Conservation (phyloP, 2,329 filamentous ascomycete genomes). For the Xylaria multiplex region DNA sequence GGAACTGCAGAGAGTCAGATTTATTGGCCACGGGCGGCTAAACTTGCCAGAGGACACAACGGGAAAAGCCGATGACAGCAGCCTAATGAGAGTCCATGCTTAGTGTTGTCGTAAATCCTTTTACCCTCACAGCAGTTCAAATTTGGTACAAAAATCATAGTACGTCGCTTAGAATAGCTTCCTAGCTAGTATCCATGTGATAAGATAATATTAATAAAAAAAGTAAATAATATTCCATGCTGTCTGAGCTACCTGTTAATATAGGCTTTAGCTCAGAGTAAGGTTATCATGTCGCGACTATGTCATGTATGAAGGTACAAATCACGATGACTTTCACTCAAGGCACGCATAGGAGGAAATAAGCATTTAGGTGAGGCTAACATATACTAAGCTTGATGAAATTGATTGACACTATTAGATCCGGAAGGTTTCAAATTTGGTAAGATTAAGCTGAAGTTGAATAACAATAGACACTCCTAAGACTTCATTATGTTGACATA, state of each 20-base stretch:
- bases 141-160: neutral
- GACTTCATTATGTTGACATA: too few species aligned
- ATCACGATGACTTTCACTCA: neutral
- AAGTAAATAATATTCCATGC: neutral
- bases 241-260: neutral
- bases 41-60: neutral
- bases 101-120: constrained; percentile 33
- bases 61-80: neutral
- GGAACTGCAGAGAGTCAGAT: constrained; percentile 30
- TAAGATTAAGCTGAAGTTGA: too few species aligned
- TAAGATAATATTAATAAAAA: too few species aligned
- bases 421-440: too few species aligned
- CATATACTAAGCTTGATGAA: too few species aligned
- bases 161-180: neutral
- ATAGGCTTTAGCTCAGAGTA: constrained; percentile 1
- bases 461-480: too few species aligned
- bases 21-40: neutral
- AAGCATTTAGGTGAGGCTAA: too few species aligned
- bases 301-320: constrained; percentile 10
- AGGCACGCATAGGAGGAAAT: too few species aligned
- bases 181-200: too few species aligned
- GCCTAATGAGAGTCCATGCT: constrained; percentile 19
- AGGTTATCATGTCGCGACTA: constrained; percentile 35
- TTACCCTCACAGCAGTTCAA: neutral
- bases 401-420: too few species aligned